Conservation (phyloP, 306 rosid genomes). For the Calophaca sinica region DNA sequence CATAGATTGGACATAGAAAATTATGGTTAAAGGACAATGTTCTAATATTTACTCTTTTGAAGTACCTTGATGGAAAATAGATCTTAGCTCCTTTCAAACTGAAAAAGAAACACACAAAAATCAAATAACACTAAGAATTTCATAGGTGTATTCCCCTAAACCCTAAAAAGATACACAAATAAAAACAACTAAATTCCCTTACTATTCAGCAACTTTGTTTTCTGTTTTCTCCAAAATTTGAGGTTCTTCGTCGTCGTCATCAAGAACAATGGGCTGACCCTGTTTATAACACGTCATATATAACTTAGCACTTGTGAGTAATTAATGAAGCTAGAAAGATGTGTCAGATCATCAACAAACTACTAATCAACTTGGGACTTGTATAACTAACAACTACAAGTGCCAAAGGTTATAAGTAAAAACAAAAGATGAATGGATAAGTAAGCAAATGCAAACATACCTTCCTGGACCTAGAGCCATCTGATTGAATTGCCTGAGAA, state of each 20-base stretch:
- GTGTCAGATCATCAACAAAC: conserved; percentile 28
- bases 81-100: conserved; percentile 78
- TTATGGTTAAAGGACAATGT: conserved; percentile 34
- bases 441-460: conserved; percentile 48
- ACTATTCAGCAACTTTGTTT: conserved; percentile 65
- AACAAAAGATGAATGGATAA: conserved; percentile 22
- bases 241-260: conserved; percentile 67
- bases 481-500: conserved; percentile 47
- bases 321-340: conserved; percentile 34
- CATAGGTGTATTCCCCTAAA: conserved; percentile 32
- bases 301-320: conserved; percentile 16
- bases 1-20: conserved; percentile 6
- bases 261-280: conserved; percentile 74
- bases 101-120: conserved; percentile 47
- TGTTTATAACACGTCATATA: conserved; percentile 48
- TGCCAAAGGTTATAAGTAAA: conserved; percentile 21
- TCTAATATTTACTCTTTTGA: conserved; percentile 22
- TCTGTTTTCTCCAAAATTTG: conserved; percentile 49
- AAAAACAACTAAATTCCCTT: conserved; percentile 42
- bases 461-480: conserved; percentile 60
- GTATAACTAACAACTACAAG: conserved; percentile 29
- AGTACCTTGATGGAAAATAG: conserved; percentile 91
- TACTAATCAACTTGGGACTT: conserved; percentile 30
- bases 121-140: conserved; percentile 41
- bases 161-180: conserved; percentile 20